Base-by-base conservation (phyloP, 2,329 filamentous ascomycete genomes). In the Lachnellula suecica region DNA sequence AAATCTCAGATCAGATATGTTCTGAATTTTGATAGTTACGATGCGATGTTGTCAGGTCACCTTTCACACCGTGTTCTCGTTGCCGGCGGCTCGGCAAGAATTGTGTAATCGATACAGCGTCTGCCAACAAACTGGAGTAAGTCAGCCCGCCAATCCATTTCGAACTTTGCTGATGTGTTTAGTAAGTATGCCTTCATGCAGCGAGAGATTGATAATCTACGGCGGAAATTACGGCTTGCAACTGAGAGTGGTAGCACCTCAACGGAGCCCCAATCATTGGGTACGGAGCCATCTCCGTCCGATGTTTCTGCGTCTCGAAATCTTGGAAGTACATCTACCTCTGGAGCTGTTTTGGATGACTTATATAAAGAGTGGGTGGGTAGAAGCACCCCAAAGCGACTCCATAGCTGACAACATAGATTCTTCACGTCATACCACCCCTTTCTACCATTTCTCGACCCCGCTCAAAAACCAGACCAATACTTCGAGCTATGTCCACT, bases 101-200 rank as follows among this genome's bases (percentile, higher is more conserved):
- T 49, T 87, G 84, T 70, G 82, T 83, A 63, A 85, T 88, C 66
- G 83, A 87, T 63, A 79, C 82, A 56, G 84, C 84, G 68, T 88
- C 87, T 55, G 72, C 87, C 29, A 84, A 83, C 44, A 87, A 87
- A 71, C 77, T 84, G 52, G 51, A 52, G 53, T 52, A 44, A 47
- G 53, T 43, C 2, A 38, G n/a, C 8, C 17, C 15, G 17, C 15
- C 2, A 27, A 11, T 25, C 24, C 4, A 25, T 27, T 22, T 11
- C 11, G 19, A 11, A 29, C 20, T 17, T 17, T 20, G 29, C 17
- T 40, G 20, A 49, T 44, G 6, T 22, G 29, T 3, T 10, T 19
- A 86, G 82, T 58, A 73, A 83, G 73, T 76, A 86, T 78, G 81
- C 83, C 66, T 73, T 81, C 70, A 77, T 85, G 85, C 75, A 83